These are phyloP conservation scores for Teratosphaeria epicoccoides DNA, from an alignment of 2,329 filamentous ascomycete species.

Conservation along the genomic window DNA sequence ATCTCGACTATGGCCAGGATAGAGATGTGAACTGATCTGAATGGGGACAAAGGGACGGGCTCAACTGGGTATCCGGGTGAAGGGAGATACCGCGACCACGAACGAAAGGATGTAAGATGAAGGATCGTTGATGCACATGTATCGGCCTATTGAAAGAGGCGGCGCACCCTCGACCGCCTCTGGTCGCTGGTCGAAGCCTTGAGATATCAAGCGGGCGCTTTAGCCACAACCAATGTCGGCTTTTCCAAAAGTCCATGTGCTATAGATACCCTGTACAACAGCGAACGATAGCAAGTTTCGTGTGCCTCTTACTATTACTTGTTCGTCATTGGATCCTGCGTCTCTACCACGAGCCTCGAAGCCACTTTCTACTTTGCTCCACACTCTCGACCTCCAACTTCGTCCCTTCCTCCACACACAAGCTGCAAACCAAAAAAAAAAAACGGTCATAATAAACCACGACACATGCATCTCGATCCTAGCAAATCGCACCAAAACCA, in stretches of 20 bases:
- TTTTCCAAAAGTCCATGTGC: background rate
- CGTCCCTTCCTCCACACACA: background rate
- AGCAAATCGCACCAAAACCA: background rate
- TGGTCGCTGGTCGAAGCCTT: background rate
- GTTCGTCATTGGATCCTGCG: background rate
- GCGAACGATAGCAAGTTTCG: background rate
- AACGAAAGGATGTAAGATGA: too few species aligned
- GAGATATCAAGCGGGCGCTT: background rate
- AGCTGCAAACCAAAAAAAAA: too few species aligned
- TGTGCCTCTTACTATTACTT: background rate
- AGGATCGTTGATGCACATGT: background rate
- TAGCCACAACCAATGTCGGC: background rate
- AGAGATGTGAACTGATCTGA: background rate
- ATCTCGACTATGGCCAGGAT: background rate
- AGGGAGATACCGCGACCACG: background rate
- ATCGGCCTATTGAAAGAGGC: background rate
- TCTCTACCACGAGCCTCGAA: background rate
- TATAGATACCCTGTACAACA: background rate
- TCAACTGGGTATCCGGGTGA: background rate
- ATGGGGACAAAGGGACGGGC: background rate
- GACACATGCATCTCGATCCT: background rate
- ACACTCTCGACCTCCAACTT: background rate
- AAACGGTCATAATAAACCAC: background rate
- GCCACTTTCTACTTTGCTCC: background rate
- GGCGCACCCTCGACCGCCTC: background rate